These are phyloP conservation scores for Lycium barbarum DNA, from an alignment of 257 asterid genomes.

Conservation along the genomic window DNA sequence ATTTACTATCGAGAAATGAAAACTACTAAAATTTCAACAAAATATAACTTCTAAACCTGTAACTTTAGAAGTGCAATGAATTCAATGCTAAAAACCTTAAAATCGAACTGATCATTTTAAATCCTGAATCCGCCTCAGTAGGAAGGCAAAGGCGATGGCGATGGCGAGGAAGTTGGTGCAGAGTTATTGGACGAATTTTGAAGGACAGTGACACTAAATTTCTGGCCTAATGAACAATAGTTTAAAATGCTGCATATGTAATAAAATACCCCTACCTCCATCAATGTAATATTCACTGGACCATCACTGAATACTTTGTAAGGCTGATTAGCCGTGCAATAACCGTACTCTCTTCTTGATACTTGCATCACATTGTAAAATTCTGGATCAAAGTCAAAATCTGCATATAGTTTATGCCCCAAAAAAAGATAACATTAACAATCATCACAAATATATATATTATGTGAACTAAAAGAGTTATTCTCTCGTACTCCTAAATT, in stretches of 20 bases:
- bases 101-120: neutral
- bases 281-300: constrained; percentile 45
- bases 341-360: constrained; percentile 53
- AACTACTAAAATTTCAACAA: neutral
- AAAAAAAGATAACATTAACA: neutral
- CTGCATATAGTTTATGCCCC: constrained; percentile 39
- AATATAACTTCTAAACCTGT: neutral
- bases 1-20: no score
- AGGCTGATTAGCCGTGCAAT: constrained; percentile 56
- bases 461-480: neutral
- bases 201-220: constrained; percentile 49
- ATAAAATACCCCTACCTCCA: constrained; percentile 55
- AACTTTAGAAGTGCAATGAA: neutral
- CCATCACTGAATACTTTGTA: constrained; percentile 54
- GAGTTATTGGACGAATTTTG: neutral
- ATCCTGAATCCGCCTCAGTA: neutral
- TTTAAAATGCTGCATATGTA: constrained; percentile 61
- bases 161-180: constrained; percentile 21
- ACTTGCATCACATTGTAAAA: constrained; percentile 63
- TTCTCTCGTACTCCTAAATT: neutral
- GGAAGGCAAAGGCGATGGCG: neutral
- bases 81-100: neutral
- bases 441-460: neutral
- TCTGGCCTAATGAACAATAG: constrained; percentile 65
- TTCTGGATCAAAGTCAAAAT: constrained; percentile 65